These are phyloP conservation scores for Acidomyces sp. DNA, from an alignment of 495 filamentous ascomycete species.

Conservation along the genomic window DNA sequence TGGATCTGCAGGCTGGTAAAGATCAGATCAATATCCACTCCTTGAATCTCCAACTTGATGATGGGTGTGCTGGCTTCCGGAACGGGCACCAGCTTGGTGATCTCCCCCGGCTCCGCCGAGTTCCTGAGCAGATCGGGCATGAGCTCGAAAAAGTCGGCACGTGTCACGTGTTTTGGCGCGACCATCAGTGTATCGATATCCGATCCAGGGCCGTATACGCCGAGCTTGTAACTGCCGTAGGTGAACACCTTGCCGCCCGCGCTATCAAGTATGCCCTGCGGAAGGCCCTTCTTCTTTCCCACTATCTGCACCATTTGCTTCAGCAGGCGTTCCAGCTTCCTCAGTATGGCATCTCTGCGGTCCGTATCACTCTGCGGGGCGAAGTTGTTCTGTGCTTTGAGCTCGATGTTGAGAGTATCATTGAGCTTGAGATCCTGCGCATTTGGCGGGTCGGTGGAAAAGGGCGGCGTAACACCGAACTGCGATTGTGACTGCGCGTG, in stretches of 20 bases:
- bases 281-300: constrained; percentile 59
- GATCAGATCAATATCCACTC: constrained; percentile 89
- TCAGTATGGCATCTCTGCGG: constrained; percentile 43
- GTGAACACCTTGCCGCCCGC: constrained; percentile 86
- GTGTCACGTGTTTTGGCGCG: constrained; percentile 70
- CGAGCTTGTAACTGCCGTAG: constrained; percentile 85
- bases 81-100: constrained; percentile 74
- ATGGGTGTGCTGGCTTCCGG: constrained; percentile 86
- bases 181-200: constrained; percentile 96
- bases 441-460: constrained; percentile 64
- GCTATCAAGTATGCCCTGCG: constrained; percentile 60
- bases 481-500: constrained; percentile 35
- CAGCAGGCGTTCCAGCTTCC: constrained; percentile 53
- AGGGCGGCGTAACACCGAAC: constrained; percentile 76
- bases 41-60: constrained; percentile 83
- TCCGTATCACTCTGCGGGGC: constrained; percentile 66
- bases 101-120: constrained; percentile 59
- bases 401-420: constrained; percentile 63
- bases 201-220: constrained; percentile 90
- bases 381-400: constrained; percentile 82
- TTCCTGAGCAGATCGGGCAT: constrained; percentile 65
- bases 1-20: constrained; percentile 65
- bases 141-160: constrained; percentile 80
- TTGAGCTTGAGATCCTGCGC: constrained; percentile 59
- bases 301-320: constrained; percentile 75